phyloP scores from a whole-genome alignment of 2,329 filamentous ascomycete species.

The Amauroascus verrucosus region DNA sequence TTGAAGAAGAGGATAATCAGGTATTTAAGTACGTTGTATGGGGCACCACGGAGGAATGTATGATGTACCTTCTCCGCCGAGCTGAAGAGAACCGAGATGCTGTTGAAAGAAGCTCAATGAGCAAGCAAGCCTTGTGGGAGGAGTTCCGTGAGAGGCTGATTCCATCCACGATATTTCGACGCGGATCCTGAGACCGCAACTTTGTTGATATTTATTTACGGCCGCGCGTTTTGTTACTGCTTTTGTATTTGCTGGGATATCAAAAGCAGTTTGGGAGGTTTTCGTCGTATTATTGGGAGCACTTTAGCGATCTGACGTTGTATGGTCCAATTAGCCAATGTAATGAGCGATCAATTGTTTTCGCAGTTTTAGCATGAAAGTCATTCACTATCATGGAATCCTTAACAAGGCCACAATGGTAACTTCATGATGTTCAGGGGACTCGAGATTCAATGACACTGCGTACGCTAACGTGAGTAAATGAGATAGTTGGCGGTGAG shows the following conservation, averaged over 20 bases:
- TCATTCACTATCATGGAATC: too few species aligned
- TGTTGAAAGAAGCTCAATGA: constrained; percentile 37
- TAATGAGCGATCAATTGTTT: neutral
- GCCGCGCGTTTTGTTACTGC: neutral
- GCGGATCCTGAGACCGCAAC: neutral
- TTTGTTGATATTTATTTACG: neutral
- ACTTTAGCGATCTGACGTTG: constrained; percentile 2
- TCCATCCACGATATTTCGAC: neutral
- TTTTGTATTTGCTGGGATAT: neutral
- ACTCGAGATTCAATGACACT: too few species aligned
- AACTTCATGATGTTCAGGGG: too few species aligned
- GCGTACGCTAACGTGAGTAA: too few species aligned
- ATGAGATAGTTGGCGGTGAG: neutral
- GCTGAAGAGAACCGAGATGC: constrained; percentile 65
- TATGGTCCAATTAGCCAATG: neutral
- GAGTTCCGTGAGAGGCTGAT: constrained; percentile 13
- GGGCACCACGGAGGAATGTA: constrained; percentile 50
- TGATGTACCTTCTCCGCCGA: constrained; percentile 52
- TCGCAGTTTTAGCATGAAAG: too few species aligned
- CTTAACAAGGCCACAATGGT: too few species aligned
- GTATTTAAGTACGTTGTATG: constrained; percentile 52
- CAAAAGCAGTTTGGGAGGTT: constrained; percentile 3
- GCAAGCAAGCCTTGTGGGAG: constrained; percentile 16
- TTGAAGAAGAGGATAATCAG: constrained; percentile 31
- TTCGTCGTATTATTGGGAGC: neutral